Evolutionary conservation across 139 green algal genomes (phyloP).

Genomic region (Eudorina sp.): DNA sequence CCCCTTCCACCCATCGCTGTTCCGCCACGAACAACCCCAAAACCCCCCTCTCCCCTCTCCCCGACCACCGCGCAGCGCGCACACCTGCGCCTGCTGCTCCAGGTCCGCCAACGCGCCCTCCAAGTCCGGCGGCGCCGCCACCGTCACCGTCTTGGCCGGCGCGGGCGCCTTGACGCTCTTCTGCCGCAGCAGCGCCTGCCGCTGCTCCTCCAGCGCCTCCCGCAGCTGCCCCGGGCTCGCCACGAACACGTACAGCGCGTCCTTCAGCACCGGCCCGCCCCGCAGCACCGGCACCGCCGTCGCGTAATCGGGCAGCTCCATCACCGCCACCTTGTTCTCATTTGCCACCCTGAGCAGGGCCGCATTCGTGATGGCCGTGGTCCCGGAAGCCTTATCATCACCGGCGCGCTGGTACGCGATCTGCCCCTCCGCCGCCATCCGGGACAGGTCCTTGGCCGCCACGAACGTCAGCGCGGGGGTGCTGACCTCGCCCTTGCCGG

Average conservation of each 20-base stretch:
- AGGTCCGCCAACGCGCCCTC: constrained; percentile 39
- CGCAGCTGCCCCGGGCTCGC: constrained; percentile 38
- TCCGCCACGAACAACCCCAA: too few species aligned
- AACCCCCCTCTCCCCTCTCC: too few species aligned
- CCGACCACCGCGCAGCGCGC: too few species aligned
- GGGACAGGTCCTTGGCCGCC: constrained; percentile 59
- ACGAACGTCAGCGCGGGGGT: constrained; percentile 46
- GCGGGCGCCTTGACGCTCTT: not conserved
- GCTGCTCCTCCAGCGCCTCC: constrained; percentile 5
- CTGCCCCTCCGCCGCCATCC: constrained; percentile 51
- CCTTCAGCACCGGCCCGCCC: not conserved
- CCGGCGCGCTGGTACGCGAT: constrained; percentile 18
- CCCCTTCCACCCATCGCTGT: too few species aligned
- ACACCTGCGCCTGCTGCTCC: constrained; percentile 33
- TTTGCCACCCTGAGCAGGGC: constrained; percentile 30
- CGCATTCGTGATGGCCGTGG: constrained; percentile 41
- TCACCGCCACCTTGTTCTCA: constrained; percentile 49
- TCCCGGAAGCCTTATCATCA: constrained; percentile 40
- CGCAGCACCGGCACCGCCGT: constrained; percentile 25
- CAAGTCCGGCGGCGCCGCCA: constrained; percentile 8
- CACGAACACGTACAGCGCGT: constrained; percentile 52
- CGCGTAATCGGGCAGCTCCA: constrained; percentile 48
- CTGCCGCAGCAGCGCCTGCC: not conserved
- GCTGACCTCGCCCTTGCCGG: constrained; percentile 57
- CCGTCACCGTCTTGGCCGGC: not conserved